Percentiles rank a stretch among this genome's conserved stretches.
These are phyloP conservation scores for Sanghuangporus sanghuang DNA, from an alignment of 1,284 basidiomycete species.

Conservation along the genomic window DNA sequence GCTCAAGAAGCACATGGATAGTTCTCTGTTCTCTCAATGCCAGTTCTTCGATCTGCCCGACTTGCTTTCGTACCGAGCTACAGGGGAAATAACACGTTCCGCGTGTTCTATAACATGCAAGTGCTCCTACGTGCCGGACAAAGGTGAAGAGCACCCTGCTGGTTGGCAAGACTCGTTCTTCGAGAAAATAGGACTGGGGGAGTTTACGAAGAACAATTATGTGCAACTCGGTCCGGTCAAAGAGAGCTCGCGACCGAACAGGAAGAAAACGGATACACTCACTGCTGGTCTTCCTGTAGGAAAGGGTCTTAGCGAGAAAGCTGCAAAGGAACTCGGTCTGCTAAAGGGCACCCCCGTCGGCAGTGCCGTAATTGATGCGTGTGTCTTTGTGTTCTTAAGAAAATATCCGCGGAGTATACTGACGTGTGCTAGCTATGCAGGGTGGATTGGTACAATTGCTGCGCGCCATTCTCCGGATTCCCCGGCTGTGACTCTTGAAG, in stretches of 20 bases:
- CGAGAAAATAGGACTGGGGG: slow-evolving; percentile 71
- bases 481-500: slow-evolving; percentile 54
- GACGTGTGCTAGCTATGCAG: slow-evolving; percentile 67
- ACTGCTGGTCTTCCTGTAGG: slow-evolving; percentile 94
- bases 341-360: slow-evolving; percentile 90
- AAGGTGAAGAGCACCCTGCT: slow-evolving; percentile 34
- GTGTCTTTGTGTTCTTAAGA: slow-evolving; percentile 27
- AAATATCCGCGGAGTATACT: neutral
- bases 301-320: slow-evolving; percentile 69
- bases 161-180: slow-evolving; percentile 94
- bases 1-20: slow-evolving; percentile 87
- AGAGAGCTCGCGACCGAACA: slow-evolving; percentile 6
- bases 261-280: slow-evolving; percentile 45
- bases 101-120: slow-evolving; percentile 96
- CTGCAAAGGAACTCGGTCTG: slow-evolving; percentile 85
- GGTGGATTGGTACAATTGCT: slow-evolving; percentile 97
- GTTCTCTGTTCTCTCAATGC: slow-evolving; percentile 71
- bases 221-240: slow-evolving; percentile 72
- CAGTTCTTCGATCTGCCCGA: slow-evolving; percentile 98
- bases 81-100: slow-evolving; percentile 70
- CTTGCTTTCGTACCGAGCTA: slow-evolving; percentile 92
- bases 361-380: slow-evolving; percentile 94
- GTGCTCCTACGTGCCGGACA: slow-evolving; percentile 87
- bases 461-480: slow-evolving; percentile 53
- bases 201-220: slow-evolving; percentile 66